A percentile compares a stretch with the other conserved stretches of the same genome.
These are phyloP conservation scores for Stagonosporopsis vannaccii DNA, from an alignment of 2,329 filamentous ascomycete species.

Conservation along the genomic window DNA sequence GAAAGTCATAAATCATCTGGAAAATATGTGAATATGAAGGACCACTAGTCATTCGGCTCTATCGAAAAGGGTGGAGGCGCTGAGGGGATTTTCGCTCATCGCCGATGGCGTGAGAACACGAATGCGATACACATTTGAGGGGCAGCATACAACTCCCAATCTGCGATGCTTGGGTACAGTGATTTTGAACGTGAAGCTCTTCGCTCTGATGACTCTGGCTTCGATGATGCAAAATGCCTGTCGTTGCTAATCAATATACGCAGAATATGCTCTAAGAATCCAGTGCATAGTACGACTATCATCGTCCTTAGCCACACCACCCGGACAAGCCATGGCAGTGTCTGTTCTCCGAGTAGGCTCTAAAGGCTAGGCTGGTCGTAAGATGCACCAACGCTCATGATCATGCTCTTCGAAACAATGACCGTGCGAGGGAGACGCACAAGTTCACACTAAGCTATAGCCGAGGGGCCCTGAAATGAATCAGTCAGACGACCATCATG, in stretches of 20 bases:
- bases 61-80: background rate
- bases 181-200: background rate
- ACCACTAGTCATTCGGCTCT: background rate
- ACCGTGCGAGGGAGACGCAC: background rate
- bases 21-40: background rate
- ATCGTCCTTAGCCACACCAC: background rate
- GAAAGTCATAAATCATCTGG: background rate
- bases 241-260: background rate
- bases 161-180: background rate
- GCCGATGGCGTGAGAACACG: background rate
- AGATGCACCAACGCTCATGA: background rate
- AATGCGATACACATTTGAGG: background rate
- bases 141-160: background rate
- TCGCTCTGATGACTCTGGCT: background rate
- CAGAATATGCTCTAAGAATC: background rate
- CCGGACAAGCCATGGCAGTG: background rate
- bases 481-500: conserved; percentile 2
- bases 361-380: no score
- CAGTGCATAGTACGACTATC: background rate
- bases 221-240: background rate
- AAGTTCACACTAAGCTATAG: background rate
- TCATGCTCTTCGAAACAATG: background rate
- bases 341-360: background rate
- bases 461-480: background rate
- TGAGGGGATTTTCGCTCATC: background rate